Percentiles rank a stretch among this genome's conserved stretches.
These are phyloP conservation scores for Yamadazyma friedrichii DNA, from an alignment of 1,139 yeast species.

Conservation along the genomic window DNA sequence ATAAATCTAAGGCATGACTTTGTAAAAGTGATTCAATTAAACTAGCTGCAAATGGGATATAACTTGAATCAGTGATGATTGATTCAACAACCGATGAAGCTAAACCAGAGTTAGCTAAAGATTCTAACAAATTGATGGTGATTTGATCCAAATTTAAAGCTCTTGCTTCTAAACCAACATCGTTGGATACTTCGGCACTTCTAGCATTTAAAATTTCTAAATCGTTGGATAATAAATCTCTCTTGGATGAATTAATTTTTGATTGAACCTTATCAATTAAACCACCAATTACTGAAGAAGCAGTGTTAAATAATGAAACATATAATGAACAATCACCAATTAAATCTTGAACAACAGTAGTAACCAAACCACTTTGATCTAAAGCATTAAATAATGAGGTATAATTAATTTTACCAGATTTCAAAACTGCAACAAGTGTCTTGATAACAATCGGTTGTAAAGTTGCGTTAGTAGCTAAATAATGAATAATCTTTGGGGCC, in stretches of 20 bases:
- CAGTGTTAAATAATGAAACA: constrained; percentile 35
- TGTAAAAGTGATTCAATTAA: constrained; percentile 33
- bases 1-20: constrained; percentile 29
- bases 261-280: constrained; percentile 30
- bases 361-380: constrained; percentile 39
- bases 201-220: neutral
- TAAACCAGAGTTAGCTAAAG: constrained; percentile 43
- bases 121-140: constrained; percentile 39
- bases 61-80: constrained; percentile 37
- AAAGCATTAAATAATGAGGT: constrained; percentile 37
- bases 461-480: constrained; percentile 32
- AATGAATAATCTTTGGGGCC: constrained; percentile 38
- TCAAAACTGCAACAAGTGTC: constrained; percentile 30
- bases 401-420: constrained; percentile 33
- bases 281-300: constrained; percentile 26
- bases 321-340: constrained; percentile 43
- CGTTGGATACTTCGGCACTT: neutral
- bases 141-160: constrained; percentile 25
- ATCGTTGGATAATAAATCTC: constrained; percentile 12
- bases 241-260: constrained; percentile 19
- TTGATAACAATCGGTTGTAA: constrained; percentile 37
- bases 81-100: constrained; percentile 42
- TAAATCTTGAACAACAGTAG: constrained; percentile 36
- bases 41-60: constrained; percentile 37
- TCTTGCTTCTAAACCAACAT: constrained; percentile 13